Evolutionary conservation across 495 filamentous ascomycete genomes (phyloP).

Genomic region (Penicillium simplicissimum): DNA sequence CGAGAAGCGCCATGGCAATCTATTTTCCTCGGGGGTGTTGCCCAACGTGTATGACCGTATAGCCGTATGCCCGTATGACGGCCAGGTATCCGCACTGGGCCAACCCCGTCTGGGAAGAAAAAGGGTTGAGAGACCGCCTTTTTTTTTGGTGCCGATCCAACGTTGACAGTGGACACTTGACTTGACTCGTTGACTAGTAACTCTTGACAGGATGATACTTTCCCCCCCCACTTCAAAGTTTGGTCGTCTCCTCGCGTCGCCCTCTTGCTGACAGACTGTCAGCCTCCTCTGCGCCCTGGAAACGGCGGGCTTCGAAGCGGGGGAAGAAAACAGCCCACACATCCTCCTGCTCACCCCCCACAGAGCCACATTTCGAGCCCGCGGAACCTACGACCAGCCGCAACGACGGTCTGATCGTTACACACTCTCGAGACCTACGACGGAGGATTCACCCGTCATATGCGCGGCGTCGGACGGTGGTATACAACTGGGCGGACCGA

Average conservation of each 20-base stretch:
- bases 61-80: too few species aligned
- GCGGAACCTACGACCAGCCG: constrained; percentile 16
- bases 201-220: constrained; percentile 21
- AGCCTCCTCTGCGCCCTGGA: neutral
- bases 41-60: constrained; percentile 6
- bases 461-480: constrained; percentile 9
- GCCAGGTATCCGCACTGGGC: constrained; percentile 7
- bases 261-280: neutral
- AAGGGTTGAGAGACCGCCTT: constrained; percentile 24
- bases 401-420: too few species aligned
- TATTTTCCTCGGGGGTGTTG: constrained; percentile 1
- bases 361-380: constrained; percentile 15
- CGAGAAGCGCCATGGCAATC: neutral
- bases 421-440: constrained; percentile 4
- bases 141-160: constrained; percentile 33
- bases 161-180: constrained; percentile 4
- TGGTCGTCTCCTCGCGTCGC: neutral
- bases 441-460: constrained; percentile 4
- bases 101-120: constrained; percentile 17
- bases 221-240: constrained; percentile 4
- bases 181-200: neutral
- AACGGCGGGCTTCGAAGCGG: constrained; percentile 10
- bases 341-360: constrained; percentile 14
- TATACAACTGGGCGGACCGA: neutral
- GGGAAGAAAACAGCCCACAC: constrained; percentile 20